Conservation (phyloP, 2,329 filamentous ascomycete genomes). For the Calycina herbarum region DNA sequence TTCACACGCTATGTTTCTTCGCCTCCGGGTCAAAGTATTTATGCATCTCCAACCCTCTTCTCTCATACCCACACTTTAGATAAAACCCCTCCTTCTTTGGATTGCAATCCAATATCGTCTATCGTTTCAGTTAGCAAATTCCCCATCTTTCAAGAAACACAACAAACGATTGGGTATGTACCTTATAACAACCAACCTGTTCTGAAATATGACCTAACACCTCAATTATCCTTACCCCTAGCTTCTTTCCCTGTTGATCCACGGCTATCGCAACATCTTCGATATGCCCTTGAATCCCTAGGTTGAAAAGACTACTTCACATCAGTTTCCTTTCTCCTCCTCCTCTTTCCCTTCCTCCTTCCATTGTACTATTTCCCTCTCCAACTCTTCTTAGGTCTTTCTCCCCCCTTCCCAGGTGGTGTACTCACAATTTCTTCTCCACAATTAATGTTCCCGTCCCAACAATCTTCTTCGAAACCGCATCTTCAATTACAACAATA, state of each 20-base stretch:
- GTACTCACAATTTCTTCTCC: slow-evolving; percentile 83
- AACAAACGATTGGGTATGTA: neutral
- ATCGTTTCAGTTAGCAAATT: neutral
- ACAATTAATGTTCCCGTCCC: slow-evolving; percentile 85
- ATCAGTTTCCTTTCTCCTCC: neutral
- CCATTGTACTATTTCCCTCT: neutral
- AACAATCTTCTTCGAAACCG: slow-evolving; percentile 66
- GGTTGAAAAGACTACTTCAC: slow-evolving; percentile 64
- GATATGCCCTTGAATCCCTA: slow-evolving; percentile 86
- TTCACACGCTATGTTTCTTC: slow-evolving; percentile 6
- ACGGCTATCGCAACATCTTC: slow-evolving; percentile 94
- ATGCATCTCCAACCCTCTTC: slow-evolving; percentile 92
- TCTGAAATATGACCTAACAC: slow-evolving; percentile 85
- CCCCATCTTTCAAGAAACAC: neutral
- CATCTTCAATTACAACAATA: slow-evolving; percentile 69
- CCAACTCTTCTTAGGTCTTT: neutral
- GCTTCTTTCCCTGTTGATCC: slow-evolving; percentile 94
- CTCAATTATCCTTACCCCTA: slow-evolving; percentile 88
- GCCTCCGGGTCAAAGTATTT: slow-evolving; percentile 66
- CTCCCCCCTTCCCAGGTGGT: too few relatives aligned
- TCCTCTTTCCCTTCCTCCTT: neutral
- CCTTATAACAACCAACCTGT: slow-evolving; percentile 86
- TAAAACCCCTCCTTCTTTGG: slow-evolving; percentile 96
- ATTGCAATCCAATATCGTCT: slow-evolving; percentile 93
- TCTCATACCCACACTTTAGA: slow-evolving; percentile 73